Evolutionary conservation across 2,329 filamentous ascomycete species (phyloP), one percentile per base, ranked within the genome.

Genomic region (Claviceps sp.): DNA sequence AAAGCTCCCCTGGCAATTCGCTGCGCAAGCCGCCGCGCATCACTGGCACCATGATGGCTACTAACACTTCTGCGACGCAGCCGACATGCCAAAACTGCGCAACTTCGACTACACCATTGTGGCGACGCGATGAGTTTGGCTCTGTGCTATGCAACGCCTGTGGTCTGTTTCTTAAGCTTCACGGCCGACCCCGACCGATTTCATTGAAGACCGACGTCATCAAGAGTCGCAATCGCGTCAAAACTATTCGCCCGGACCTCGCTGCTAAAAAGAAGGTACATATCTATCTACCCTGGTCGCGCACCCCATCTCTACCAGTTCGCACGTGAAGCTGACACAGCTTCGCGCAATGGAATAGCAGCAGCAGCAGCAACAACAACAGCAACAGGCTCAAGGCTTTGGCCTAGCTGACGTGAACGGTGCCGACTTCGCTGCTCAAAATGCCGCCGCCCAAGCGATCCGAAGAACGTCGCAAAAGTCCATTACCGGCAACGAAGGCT

Each of bases 131-230:
- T 76, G 93, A 98, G 73, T 82, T 85, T 62, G 93, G 93, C 59
- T 86, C 89, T 1, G 91, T 98, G 40, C 85, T 98, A 50, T 98
- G 93, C 82, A 98, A 98, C 72, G 93, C 93, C 63, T 98, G 93
- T 70, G 93, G 93, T 55, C 79, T 98, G 53, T 98, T 97, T 70
- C 79, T 97, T 63, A 98, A 98, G 77, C 78, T 98, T 60, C 93
- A 98, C 67, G 90, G 90, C 57, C 86, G 90, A 26, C 82, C 93
- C 55, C 84, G 93, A 52, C 93, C 93, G 60, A 96, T 95, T 67
- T 95, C 88, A 61, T 79, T 98, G 62, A 98, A 98, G 77, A 97
- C 93, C 48, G 93, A 98, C 74, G 91, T 97, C 60, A 98, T 98
- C 74, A 98, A 98, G 76, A 96, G 90, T 74, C 89, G 93, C 63